Evolutionary conservation across 73 alveolate species (phyloP), one percentile per base, ranked within the genome.

Genomic region (Paramecium pentaurelia): DNA sequence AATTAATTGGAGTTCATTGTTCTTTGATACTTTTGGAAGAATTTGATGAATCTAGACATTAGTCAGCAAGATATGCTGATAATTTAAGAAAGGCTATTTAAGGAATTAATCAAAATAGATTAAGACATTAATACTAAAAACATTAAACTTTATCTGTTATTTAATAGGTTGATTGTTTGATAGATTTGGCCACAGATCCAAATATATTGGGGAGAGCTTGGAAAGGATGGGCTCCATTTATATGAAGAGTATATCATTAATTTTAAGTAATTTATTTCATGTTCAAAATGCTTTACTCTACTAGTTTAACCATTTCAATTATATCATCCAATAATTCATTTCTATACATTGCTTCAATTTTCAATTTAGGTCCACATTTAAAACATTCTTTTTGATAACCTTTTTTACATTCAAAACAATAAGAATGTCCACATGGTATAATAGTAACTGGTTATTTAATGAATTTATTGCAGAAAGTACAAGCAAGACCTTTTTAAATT

Each of bases 191-290:
- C 1, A 93, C 97, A 32, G 99, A 98, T 93, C 99, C 99, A 49
- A 97, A 98, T 92, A 97, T 98, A 71, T 94, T 98, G 14, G 99
- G 99, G 80, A 95, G 99, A 93, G 95, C 98, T 75, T 97, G 99
- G 99, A 95, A 97, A 0, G 99, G 99, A 30, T 98, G 99, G 99
- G 86, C 97, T 28, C 98, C 99, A 45, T 96, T 93, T 87, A 96
- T 98, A 42, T 98, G 95, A 98, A 28, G 37, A 54, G 27, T 54
- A 28, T 28, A 25, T 64, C 84, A 64, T 32, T 64, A 32, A 64
- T 64, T 64, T 64, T 64, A 64, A 73, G 87, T 80, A 80, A 45
- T 80, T 80, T 40, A 80, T 80, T 80, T 80, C 75, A 80, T 42
- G 8, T 60, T 45, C 30, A 14, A 2, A 8, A 80, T 80, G 58